phyloP scores from a whole-genome alignment of 208 protist genomes.

The Leishmania amazonensis region DNA sequence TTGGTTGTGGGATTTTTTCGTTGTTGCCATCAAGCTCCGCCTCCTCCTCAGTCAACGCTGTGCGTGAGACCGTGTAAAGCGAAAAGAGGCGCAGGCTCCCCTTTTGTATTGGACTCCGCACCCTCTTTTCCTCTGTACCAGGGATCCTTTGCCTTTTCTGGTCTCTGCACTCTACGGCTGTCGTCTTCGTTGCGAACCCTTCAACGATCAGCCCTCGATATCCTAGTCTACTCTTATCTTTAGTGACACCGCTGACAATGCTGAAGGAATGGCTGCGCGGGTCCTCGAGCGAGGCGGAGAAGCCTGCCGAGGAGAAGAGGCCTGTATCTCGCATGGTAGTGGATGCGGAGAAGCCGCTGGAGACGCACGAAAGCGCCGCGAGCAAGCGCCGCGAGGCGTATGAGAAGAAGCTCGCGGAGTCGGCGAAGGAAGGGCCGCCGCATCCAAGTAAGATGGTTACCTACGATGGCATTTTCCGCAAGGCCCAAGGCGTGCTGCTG shows the following conservation, averaged over 20 bases:
- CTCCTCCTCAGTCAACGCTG: background rate
- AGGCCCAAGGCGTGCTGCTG: slow-evolving; percentile 61
- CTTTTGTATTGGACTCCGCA: background rate
- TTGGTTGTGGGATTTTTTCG: background rate
- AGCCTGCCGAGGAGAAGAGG: slow-evolving; percentile 48
- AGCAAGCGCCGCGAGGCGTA: slow-evolving; percentile 53
- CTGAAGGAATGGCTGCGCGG: slow-evolving; percentile 86
- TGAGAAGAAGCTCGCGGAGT: slow-evolving; percentile 79
- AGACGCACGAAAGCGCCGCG: slow-evolving; percentile 41
- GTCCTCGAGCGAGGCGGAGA: slow-evolving; percentile 35
- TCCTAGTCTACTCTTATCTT: background rate
- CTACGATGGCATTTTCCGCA: slow-evolving; percentile 83
- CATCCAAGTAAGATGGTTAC: slow-evolving; percentile 49
- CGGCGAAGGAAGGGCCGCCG: slow-evolving; percentile 53
- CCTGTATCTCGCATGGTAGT: slow-evolving; percentile 64
- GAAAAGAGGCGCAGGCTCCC: background rate
- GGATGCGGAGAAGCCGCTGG: slow-evolving; percentile 77
- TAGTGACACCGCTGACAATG: slow-evolving; percentile 38
- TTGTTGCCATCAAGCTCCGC: background rate
- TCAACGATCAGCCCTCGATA: background rate
- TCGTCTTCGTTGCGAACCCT: background rate
- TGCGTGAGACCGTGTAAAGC: background rate
- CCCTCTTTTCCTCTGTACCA: too few species aligned
- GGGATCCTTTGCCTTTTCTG: background rate
- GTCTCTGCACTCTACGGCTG: background rate